Conservation (phyloP, 2,329 filamentous ascomycete species). For the Aspergillus carbonarius region DNA sequence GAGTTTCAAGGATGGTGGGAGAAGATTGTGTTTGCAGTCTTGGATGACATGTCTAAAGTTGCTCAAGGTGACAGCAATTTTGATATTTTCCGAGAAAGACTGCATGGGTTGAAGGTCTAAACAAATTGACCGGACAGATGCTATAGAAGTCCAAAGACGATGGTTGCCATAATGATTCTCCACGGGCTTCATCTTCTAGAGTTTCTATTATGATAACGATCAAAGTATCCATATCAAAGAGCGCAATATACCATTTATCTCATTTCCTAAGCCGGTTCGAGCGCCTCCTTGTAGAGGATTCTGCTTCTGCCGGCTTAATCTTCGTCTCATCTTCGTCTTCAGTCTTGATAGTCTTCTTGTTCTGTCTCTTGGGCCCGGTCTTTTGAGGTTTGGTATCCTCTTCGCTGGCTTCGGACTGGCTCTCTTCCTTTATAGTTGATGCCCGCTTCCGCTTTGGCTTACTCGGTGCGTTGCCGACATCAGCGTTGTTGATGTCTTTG, state of each 20-base stretch:
- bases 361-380: constrained; percentile 24
- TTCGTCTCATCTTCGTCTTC: constrained; percentile 21
- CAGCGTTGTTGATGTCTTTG: constrained; percentile 47
- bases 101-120: constrained; percentile 33
- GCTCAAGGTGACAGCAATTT: constrained; percentile 32
- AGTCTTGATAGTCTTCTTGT: constrained; percentile 22
- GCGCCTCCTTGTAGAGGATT: constrained; percentile 25
- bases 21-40: constrained; percentile 64
- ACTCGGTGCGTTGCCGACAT: constrained; percentile 20
- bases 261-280: constrained; percentile 31
- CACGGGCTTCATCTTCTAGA: not conserved
- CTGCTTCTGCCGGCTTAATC: constrained; percentile 11
- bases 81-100: constrained; percentile 28
- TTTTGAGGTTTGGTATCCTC: constrained; percentile 26
- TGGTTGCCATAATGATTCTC: not conserved
- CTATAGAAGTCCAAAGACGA: not conserved
- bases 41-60: constrained; percentile 31
- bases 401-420: constrained; percentile 18
- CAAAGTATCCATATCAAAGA: not conserved
- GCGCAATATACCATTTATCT: not conserved
- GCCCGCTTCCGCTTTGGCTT: constrained; percentile 35
- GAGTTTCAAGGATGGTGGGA: constrained; percentile 68
- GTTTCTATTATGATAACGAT: not conserved
- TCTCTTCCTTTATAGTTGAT: constrained; percentile 28
- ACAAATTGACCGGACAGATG: not conserved